Evolutionary conservation across 2,329 filamentous ascomycete species (phyloP), one percentile per base, ranked within the genome.

Genomic region (Magnaporthiopsis incrustans): DNA sequence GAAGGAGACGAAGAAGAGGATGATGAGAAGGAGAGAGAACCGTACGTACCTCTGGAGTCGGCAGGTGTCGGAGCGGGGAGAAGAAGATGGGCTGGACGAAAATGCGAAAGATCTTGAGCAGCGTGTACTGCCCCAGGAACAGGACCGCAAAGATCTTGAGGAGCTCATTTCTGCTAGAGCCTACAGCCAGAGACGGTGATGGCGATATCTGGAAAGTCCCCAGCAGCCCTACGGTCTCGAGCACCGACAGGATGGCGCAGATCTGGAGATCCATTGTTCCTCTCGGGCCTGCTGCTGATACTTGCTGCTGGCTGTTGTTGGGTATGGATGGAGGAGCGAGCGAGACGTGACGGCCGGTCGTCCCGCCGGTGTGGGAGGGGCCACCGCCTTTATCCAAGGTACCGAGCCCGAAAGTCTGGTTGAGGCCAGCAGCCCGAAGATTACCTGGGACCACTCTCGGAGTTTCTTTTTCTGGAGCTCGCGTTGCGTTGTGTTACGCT

Each of bases 21-120:
- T 26, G 68, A 30, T 30, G 27, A 5, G 27, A 30, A 30, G 27
- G 27, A 30, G 27, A 5, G 27, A 30, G 27, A 3, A 30, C 5
- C 27, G 27, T 5, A 30, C 27, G 11, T 67, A 78, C 78, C 69
- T 73, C 76, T 18, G 79, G 79, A 0, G 77, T 78, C 0, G 79
- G 79, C 1, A 82, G 67, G 60, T 78, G 69, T 18, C 78, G 73
- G 26, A 80, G 69, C 0, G 78, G 76, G 0, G 79, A 82, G 60
- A 79, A 64, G 64, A 74, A 73, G 60, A 73, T 72, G 6, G 79
- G 79, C 64, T 79, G 80, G 27, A 82, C 66, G 64, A 79, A 71
- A 53, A 76, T 63, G 15, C 70, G 69, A 67, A 78, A 79, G 6
- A 69, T 35, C 58, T 73, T 71, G 63, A 63, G 15, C 6, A 61